Evolutionary conservation across 2,329 filamentous ascomycete genomes (phyloP), one percentile per base, ranked within the genome.

Genomic region (Dichotomopilus funicola): DNA sequence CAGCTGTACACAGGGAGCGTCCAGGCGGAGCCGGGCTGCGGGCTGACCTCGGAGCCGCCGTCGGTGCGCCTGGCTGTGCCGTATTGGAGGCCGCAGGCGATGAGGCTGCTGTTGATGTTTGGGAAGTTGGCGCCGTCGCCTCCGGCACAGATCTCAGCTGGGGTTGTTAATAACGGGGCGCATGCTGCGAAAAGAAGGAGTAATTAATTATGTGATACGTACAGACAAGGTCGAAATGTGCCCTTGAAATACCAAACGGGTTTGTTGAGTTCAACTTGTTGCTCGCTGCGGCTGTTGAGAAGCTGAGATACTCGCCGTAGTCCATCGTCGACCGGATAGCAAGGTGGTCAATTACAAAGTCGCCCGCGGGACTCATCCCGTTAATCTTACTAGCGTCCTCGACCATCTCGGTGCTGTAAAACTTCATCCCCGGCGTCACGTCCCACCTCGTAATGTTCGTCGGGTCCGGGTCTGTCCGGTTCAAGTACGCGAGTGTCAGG

Each of bases 41-140:
- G 51, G 46, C 33, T 50, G 3, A 57, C 9, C 12, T 42, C 42
- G 33, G 42, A 35, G 3, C 51, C 55, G 6, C 46, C 47, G 47
- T 57, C 55, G 36, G 37, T 54, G 27, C 55, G 46, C 5, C 33
- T 12, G n/a, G 51, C 51, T 8, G 46, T 8, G 42, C 51, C 55
- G 43, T 53, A 53, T 10, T 51, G 4, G 36, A 57, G 47, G n/a
- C 55, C 55, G 51, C 55, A 57, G 1, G 46, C 51, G 51, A 57
- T 37, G 1, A 51, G 10, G 51, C 35, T 54, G 46, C 47, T 54
- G 55, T 53, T 54, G 47, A 57, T 50, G 47, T 57, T 54, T 31
- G 51, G 51, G 1, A 10, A 36, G 46, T 34, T 42, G 35, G 35
- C 11, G 8, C n/a, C n/a, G 10, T 8, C 27, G 40, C 41, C 48